Evolutionary conservation across 257 asterid genomes (phyloP), one percentile per base, ranked within the genome.

Genomic region (Scutellaria baicalensis): DNA sequence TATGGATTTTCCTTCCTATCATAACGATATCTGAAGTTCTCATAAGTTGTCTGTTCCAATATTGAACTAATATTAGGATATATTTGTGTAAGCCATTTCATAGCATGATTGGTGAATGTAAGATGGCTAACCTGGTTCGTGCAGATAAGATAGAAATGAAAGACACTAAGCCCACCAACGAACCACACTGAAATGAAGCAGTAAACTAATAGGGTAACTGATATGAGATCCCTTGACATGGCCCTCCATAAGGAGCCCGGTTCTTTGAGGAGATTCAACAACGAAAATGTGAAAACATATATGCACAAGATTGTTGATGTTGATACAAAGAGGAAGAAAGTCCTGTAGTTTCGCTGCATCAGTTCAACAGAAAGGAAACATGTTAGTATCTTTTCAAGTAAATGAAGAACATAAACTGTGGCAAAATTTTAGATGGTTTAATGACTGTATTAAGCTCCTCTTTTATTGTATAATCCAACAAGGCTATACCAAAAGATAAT

Each of bases 111-210:
- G 43, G 27, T 9, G 57, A 39, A 42, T 1, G 35, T 16, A 8
- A 11, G 18, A n/a, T 17, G 57, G 40, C 75, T 69, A 57, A 92
- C 98, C 96, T 90, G 96, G 79, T 93, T 93, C 49, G 95, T 90
- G 78, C 84, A 82, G 63, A 91, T 85, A 39, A 93, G 96, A 74
- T 87, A 93, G 48, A 81, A 78, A 79, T 93, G 97, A 65, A 93
- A 87, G 69, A 84, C 86, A 38, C 86, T 90, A 16, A 91, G 95
- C 31, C 97, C 99, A 17, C 97, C 97, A 16, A 93, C 96, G 18
- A 93, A 93, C 97, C 96, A 93, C 68, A 89, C 96, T 1, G 85
- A 81, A 17, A 93, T 66, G 83, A 93, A 89, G 86, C 96, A 89
- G 78, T 91, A 91, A 21, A 79, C 77, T 7, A 85, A 82, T 14